Conservation (phyloP, 108 stramenopile species). For the Nannochloropsis gaditana region DNA sequence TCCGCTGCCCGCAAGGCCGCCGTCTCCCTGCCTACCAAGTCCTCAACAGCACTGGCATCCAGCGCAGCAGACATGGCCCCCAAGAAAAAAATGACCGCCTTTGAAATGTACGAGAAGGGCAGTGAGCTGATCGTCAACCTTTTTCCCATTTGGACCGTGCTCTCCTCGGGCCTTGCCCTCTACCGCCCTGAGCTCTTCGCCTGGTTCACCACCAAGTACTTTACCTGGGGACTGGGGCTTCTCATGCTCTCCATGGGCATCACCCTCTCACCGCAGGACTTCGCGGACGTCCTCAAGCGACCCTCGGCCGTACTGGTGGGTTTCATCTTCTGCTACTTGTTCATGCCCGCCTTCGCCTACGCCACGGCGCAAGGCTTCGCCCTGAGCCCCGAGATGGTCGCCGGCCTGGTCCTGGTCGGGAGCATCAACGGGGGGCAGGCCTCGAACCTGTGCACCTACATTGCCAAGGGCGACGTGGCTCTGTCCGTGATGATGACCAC, state of each 20-base stretch:
- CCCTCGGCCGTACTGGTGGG: conserved; percentile 82
- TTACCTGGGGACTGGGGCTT: conserved; percentile 78
- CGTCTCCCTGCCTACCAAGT: not conserved
- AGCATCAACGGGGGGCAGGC: conserved; percentile 95
- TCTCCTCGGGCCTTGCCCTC: conserved; percentile 74
- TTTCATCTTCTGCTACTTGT: conserved; percentile 80
- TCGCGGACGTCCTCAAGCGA: conserved; percentile 72
- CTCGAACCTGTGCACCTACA: conserved; percentile 91
- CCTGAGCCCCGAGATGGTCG: conserved; percentile 75
- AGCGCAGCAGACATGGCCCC: not conserved
- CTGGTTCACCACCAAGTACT: conserved; percentile 95
- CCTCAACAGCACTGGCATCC: not conserved
- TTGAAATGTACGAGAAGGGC: conserved; percentile 72
- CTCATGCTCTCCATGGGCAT: conserved; percentile 98
- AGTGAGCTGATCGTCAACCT: conserved; percentile 76
- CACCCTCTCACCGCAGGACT: conserved; percentile 85
- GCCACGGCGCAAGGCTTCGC: conserved; percentile 68
- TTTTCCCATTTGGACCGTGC: conserved; percentile 85
- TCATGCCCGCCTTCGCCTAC: conserved; percentile 81
- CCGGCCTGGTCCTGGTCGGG: conserved; percentile 93
- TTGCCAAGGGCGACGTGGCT: conserved; percentile 92
- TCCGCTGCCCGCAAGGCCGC: not conserved
- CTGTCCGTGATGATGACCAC: conserved; percentile 95
- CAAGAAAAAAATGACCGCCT: conserved; percentile 38
- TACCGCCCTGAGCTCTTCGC: conserved; percentile 74